A percentile compares a stretch with the other conserved stretches of the same genome.
These are phyloP conservation scores for Bipolaris sorokiniana DNA, from an alignment of 2,329 filamentous ascomycete species.

Conservation along the genomic window DNA sequence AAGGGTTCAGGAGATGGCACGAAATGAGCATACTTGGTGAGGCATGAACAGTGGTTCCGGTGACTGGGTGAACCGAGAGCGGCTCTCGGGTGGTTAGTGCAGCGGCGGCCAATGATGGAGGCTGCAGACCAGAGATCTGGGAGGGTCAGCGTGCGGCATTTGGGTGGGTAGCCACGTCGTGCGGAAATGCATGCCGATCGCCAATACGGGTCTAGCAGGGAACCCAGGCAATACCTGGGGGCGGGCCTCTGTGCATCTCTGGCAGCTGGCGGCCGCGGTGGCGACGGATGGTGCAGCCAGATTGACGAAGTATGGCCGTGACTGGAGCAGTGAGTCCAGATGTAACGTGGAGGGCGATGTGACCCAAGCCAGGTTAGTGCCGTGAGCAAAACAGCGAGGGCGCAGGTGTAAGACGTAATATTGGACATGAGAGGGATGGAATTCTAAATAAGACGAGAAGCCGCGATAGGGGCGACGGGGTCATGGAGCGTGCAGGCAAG, in stretches of 20 bases:
- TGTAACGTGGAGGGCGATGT: slow-evolving; percentile 22
- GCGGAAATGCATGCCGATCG: slow-evolving; percentile 12
- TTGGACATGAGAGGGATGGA: slow-evolving; percentile 15
- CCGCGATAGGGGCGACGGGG: neutral
- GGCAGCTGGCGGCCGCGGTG: neutral
- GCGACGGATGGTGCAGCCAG: slow-evolving; percentile 7
- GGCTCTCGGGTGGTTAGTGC: slow-evolving; percentile 18
- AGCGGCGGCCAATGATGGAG: slow-evolving; percentile 21
- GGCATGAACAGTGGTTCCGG: slow-evolving; percentile 16
- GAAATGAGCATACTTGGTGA: slow-evolving; percentile 2
- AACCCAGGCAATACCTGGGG: slow-evolving; percentile 4
- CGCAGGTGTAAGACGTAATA: slow-evolving; percentile 19
- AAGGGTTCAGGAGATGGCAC: slow-evolving; percentile 6
- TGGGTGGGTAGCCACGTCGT: slow-evolving; percentile 21
- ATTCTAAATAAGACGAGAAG: slow-evolving; percentile 1
- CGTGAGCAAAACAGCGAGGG: slow-evolving; percentile 11
- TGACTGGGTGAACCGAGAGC: slow-evolving; percentile 13
- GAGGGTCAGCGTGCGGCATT: slow-evolving; percentile 25
- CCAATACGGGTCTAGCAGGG: slow-evolving; percentile 3
- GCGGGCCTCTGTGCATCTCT: slow-evolving; percentile 1
- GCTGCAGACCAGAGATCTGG: slow-evolving; percentile 3
- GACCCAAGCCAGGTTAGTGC: slow-evolving; percentile 21
- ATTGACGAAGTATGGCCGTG: slow-evolving; percentile 11
- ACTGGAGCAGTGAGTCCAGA: slow-evolving; percentile 15
- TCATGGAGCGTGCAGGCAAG: neutral